These are phyloP conservation scores for Lactarius tabidus DNA, from an alignment of 768 basidiomycete species.

Conservation along the genomic window DNA sequence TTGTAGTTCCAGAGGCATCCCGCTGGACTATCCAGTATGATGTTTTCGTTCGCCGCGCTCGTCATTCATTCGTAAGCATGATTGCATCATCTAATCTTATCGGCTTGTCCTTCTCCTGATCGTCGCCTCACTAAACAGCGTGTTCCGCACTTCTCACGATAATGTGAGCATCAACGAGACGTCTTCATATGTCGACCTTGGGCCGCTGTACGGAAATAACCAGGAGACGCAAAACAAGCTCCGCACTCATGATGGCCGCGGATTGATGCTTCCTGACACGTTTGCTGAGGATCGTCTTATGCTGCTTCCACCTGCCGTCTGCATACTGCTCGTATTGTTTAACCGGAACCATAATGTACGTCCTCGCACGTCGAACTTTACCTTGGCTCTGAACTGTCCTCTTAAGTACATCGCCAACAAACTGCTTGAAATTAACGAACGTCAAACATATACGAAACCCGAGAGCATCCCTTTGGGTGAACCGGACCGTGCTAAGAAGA, in stretches of 20 bases:
- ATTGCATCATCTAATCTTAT: neutral
- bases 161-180: conserved; percentile 75
- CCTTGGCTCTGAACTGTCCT: neutral
- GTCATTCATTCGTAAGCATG: conserved; percentile 65
- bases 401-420: conserved; percentile 73
- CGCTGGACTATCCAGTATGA: conserved; percentile 68
- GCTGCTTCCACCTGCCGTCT: conserved; percentile 73
- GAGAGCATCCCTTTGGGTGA: conserved; percentile 36
- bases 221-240: conserved; percentile 56
- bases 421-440: conserved; percentile 77
- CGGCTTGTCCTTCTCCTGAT: neutral
- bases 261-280: conserved; percentile 60
- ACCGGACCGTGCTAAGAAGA: conserved; percentile 31
- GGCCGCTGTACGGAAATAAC: conserved; percentile 76
- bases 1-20: conserved; percentile 70
- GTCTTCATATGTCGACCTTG: conserved; percentile 81
- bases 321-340: conserved; percentile 78
- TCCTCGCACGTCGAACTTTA: conserved; percentile 9
- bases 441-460: conserved; percentile 58
- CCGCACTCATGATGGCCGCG: conserved; percentile 57
- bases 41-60: conserved; percentile 80
- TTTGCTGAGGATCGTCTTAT: conserved; percentile 79
- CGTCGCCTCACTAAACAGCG: conserved; percentile 37
- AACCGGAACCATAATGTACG: conserved; percentile 85
- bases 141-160: conserved; percentile 77